These are phyloP conservation scores for Geosmithia putterillii DNA, from an alignment of 2,329 filamentous ascomycete genomes.

Conservation along the genomic window DNA sequence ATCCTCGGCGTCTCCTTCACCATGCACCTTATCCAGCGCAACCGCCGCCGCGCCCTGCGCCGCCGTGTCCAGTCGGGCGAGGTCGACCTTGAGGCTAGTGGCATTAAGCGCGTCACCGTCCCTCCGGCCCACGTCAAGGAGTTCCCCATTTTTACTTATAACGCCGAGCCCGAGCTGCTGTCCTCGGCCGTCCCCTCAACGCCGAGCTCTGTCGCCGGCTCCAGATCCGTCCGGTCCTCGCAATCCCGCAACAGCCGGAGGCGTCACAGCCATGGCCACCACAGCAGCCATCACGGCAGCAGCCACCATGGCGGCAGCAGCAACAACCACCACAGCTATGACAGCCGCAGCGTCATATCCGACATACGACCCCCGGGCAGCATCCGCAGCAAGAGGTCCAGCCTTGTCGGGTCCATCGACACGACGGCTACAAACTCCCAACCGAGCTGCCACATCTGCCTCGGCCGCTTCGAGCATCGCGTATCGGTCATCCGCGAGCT, in stretches of 20 bases:
- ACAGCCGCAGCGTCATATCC: slow-evolving; percentile 11
- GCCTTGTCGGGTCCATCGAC: slow-evolving; percentile 17
- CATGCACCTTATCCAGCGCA: slow-evolving; percentile 69
- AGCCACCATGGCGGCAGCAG: background rate
- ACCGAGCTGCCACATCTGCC: slow-evolving; percentile 79
- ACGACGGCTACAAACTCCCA: slow-evolving; percentile 51
- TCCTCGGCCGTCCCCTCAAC: slow-evolving; percentile 18
- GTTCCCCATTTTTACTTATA: slow-evolving; percentile 72
- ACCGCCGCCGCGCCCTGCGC: slow-evolving; percentile 54
- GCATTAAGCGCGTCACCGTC: slow-evolving; percentile 71
- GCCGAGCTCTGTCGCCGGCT: slow-evolving; percentile 13
- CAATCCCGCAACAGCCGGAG: slow-evolving; percentile 16
- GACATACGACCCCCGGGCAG: slow-evolving; percentile 14
- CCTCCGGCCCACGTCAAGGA: slow-evolving; percentile 57
- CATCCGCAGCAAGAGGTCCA: slow-evolving; percentile 24
- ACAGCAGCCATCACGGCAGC: slow-evolving; percentile 14
- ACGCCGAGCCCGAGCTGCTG: slow-evolving; percentile 33
- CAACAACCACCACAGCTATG: slow-evolving; percentile 3
- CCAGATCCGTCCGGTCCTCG: slow-evolving; percentile 13
- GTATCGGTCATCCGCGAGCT: slow-evolving; percentile 70
- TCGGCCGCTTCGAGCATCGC: slow-evolving; percentile 63
- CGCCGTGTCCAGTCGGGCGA: slow-evolving; percentile 65
- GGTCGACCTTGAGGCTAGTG: slow-evolving; percentile 74
- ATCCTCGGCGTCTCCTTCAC: slow-evolving; percentile 53
- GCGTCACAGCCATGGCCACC: slow-evolving; percentile 14